Percentiles rank a stretch among this genome's conserved stretches.
Conservation (phyloP, 306 rosid species). For the Canavalia ensiformis region DNA sequence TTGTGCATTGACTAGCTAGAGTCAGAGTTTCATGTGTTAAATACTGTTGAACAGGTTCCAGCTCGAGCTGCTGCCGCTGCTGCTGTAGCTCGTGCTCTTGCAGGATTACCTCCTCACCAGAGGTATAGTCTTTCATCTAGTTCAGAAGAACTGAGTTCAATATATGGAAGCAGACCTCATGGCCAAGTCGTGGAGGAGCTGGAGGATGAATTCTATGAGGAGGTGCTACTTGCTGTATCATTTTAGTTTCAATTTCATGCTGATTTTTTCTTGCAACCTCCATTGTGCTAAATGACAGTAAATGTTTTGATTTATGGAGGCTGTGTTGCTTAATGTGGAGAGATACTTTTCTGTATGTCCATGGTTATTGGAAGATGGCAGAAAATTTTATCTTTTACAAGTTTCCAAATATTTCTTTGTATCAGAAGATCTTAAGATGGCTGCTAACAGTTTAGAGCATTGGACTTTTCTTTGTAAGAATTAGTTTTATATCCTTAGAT, state of each 20-base stretch:
- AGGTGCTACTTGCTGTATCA: constrained; percentile 76
- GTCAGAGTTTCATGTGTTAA: constrained; percentile 46
- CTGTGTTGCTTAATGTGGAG: constrained; percentile 41
- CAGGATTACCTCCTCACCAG: constrained; percentile 97
- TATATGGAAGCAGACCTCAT: constrained; percentile 79
- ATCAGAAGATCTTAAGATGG: constrained; percentile 15
- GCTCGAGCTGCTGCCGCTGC: constrained; percentile 97
- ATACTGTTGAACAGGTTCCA: constrained; percentile 77
- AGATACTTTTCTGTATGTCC: constrained; percentile 30
- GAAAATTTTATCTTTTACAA: constrained; percentile 28
- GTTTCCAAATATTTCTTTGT: constrained; percentile 43
- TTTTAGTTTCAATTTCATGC: constrained; percentile 48
- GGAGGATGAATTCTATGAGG: constrained; percentile 91
- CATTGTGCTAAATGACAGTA: constrained; percentile 37
- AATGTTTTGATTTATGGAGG: constrained; percentile 35
- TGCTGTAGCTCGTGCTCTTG: constrained; percentile 97
- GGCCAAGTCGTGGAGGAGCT: constrained; percentile 77
- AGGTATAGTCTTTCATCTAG: constrained; percentile 84
- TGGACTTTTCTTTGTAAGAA: constrained; percentile 25
- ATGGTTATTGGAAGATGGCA: constrained; percentile 25
- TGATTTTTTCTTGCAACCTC: constrained; percentile 49
- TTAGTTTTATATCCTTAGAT: constrained; percentile 41
- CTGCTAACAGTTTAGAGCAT: constrained; percentile 40
- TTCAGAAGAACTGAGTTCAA: constrained; percentile 88
- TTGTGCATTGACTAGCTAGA: constrained; percentile 22